Evolutionary conservation across 306 rosid genomes (phyloP), one percentile per base, ranked within the genome.

Genomic region (Cucurbita ficifolia): DNA sequence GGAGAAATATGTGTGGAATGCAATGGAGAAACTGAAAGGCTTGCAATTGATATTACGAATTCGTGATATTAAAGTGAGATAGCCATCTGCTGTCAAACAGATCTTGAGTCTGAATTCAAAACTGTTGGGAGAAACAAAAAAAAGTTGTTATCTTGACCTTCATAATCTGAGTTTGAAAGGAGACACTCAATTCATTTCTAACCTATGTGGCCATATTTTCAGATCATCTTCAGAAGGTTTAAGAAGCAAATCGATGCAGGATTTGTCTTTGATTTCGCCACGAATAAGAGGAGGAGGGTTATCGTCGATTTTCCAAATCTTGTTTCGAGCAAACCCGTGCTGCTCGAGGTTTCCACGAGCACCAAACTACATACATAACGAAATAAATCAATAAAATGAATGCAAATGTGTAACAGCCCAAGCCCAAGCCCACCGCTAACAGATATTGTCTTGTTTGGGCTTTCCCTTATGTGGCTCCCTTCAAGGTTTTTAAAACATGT

Each of bases 251-350:
- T 94, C 96, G 57, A 84, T 50, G 78, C 45, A 83, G 29, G 80
- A 74, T 77, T 89, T 88, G 64, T 83, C 95, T 55, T 50, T 77
- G 57, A 88, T 82, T 76, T 88, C 90, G 36, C 18, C 53, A 2
- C 82, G 42, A 76, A 22, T 74, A 46, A 86, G 86, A 4, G 87
- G 87, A 49, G 96, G 97, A 79, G 97, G 90, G 79, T 84, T 73
- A 29, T 76, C 40, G 5, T 94, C 99, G 63, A 89, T 59, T 53
- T 39, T 69, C 99, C 99, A 94, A 67, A 76, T 72, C 83, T 76
- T 89, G 75, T 91, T 89, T 83, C 95, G 84, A 8, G 92, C 99
- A 81, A 94, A 94, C 67, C 99, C 99, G 75, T 94, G 89, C 56
- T 86, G 88, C 79, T 91, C 97, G 49, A 89, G 75, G 33, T 89